Percentiles rank a stretch among this genome's conserved stretches.
These are phyloP conservation scores for Calonectria ilicicola DNA, from an alignment of 2,329 filamentous ascomycete species.

Conservation along the genomic window DNA sequence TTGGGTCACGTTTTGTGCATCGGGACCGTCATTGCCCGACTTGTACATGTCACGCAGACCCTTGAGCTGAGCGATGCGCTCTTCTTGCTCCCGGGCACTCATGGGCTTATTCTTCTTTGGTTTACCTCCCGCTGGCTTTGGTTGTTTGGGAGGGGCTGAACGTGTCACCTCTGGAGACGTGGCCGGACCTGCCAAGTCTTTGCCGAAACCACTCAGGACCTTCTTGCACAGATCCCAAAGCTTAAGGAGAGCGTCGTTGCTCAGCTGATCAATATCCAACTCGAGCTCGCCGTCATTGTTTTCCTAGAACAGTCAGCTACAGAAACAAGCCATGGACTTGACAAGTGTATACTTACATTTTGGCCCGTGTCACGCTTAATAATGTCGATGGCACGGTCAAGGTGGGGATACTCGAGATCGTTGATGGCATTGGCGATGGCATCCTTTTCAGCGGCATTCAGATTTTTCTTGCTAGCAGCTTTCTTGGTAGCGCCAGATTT, in stretches of 20 bases:
- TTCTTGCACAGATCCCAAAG: constrained; percentile 61
- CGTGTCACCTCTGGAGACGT: constrained; percentile 48
- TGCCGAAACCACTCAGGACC: constrained; percentile 55
- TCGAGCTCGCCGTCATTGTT: constrained; percentile 71
- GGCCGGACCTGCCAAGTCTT: constrained; percentile 43
- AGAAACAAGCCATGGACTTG: neutral
- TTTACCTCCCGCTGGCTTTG: constrained; percentile 53
- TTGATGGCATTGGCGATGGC: constrained; percentile 89
- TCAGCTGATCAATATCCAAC: constrained; percentile 69
- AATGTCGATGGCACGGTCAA: constrained; percentile 85
- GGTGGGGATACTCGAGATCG: constrained; percentile 81
- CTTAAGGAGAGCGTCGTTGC: constrained; percentile 65
- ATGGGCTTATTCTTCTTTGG: constrained; percentile 82
- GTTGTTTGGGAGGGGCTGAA: constrained; percentile 44
- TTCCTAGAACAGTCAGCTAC: constrained; percentile 54
- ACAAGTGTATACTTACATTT: constrained; percentile 67
- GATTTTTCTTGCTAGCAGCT: constrained; percentile 59
- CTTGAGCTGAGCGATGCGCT: constrained; percentile 71
- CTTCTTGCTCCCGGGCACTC: constrained; percentile 77
- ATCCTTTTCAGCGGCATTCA: constrained; percentile 87
- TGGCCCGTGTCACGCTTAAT: constrained; percentile 88
- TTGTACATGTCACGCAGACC: constrained; percentile 61
- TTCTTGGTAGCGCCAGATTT: constrained; percentile 58
- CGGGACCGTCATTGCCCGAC: constrained; percentile 47
- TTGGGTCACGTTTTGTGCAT: constrained; percentile 40